A percentile compares a stretch with the other conserved stretches of the same genome.
These are phyloP conservation scores for Diplodia scrobiculata DNA, from an alignment of 2,329 filamentous ascomycete genomes.

Conservation along the genomic window DNA sequence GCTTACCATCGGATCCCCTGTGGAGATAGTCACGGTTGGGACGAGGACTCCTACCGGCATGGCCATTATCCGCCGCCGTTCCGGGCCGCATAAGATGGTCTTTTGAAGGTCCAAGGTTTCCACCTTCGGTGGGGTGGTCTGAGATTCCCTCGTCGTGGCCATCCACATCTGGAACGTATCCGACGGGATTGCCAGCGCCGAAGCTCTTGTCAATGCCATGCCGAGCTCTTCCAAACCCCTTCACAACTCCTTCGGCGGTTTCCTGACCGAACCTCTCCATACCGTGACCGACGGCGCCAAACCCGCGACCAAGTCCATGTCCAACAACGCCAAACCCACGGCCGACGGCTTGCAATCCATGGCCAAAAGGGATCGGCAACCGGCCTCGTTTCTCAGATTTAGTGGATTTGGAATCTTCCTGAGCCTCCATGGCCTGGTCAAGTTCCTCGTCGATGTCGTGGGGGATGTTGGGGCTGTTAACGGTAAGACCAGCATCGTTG, in stretches of 20 bases:
- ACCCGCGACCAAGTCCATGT: slow-evolving; percentile 24
- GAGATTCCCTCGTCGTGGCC: neutral
- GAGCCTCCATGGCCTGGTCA: slow-evolving; percentile 11
- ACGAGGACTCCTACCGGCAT: neutral
- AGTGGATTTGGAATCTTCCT: neutral
- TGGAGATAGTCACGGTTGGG: slow-evolving; percentile 21
- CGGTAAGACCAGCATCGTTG: slow-evolving; percentile 3
- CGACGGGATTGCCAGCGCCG: slow-evolving; percentile 4
- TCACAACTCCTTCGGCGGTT: slow-evolving; percentile 7
- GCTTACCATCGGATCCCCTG: slow-evolving; percentile 6
- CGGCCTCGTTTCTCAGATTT: slow-evolving; percentile 33
- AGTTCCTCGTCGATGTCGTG: slow-evolving; percentile 23
- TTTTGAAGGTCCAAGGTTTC: neutral
- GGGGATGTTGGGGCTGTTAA: slow-evolving; percentile 22
- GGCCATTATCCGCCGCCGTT: neutral
- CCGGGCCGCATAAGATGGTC: slow-evolving; percentile 11
- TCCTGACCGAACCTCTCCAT: slow-evolving; percentile 20
- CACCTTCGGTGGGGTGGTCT: neutral
- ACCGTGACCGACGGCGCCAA: slow-evolving; percentile 20
- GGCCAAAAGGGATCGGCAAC: slow-evolving; percentile 46
- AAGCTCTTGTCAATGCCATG: slow-evolving; percentile 10
- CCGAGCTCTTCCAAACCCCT: slow-evolving; percentile 6
- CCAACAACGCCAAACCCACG: slow-evolving; percentile 13
- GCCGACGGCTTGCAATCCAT: slow-evolving; percentile 11
- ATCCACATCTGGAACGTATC: slow-evolving; percentile 13